These are phyloP conservation scores for Aspergillus olivimuriae DNA, from an alignment of 495 filamentous ascomycete species.

Conservation along the genomic window DNA sequence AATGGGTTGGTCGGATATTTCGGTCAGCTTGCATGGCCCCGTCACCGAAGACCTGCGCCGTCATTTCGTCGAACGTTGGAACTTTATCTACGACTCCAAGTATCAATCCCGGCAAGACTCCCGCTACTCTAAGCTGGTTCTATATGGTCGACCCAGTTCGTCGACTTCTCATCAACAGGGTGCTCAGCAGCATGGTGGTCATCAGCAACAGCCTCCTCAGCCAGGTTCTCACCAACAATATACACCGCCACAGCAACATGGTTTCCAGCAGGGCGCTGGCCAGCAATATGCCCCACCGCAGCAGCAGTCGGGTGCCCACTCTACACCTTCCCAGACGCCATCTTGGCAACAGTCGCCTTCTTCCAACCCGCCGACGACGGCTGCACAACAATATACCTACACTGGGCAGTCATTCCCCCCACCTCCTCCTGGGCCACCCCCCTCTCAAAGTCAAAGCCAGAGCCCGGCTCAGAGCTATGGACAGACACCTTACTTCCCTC, in stretches of 20 bases:
- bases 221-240: conserved; percentile 5
- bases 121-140: conserved; percentile 52
- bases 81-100: conserved; percentile 83
- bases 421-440: conserved; percentile 32
- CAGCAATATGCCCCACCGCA: too few species aligned
- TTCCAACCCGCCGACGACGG: conserved; percentile 3
- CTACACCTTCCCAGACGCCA: conserved; percentile 4
- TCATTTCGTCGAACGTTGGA: conserved; percentile 88
- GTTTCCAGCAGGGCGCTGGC: too few species aligned
- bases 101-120: conserved; percentile 60
- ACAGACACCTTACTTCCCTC: conserved; percentile 38
- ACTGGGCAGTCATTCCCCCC: conserved; percentile 39
- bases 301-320: too few species aligned
- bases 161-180: conserved; percentile 11
- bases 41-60: conserved; percentile 68
- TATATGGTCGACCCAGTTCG: conserved; percentile 28
- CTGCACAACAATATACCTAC: conserved; percentile 24
- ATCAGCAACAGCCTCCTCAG: conserved; percentile 11
- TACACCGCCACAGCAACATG: conserved; percentile 2
- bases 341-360: conserved; percentile 7
- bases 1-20: conserved; percentile 94
- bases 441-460: conserved; percentile 14
- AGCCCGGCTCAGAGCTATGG: too few species aligned
- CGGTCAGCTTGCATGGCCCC: conserved; percentile 72
- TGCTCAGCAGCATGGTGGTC: conserved; percentile 4